These are phyloP conservation scores for Chimonanthus salicifolius DNA, from an alignment of 164 flowering plant species.

Conservation along the genomic window DNA sequence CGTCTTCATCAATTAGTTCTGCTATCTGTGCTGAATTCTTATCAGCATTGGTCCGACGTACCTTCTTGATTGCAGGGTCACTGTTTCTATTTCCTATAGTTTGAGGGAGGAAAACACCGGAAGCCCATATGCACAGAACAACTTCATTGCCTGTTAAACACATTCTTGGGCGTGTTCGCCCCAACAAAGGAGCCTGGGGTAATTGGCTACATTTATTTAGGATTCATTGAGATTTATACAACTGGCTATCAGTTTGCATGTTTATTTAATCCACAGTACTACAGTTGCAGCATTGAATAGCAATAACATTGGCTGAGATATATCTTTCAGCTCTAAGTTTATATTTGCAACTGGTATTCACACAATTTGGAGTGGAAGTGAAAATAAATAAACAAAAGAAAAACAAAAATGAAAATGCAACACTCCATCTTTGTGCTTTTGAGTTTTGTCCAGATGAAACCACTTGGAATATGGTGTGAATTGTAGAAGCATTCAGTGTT, in stretches of 20 bases:
- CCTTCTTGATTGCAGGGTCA: not conserved
- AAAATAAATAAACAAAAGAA: too few relatives aligned
- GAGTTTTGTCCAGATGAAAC: not conserved
- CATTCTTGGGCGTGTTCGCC: conserved; percentile 23
- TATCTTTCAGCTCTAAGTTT: not conserved
- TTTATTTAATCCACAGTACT: not conserved
- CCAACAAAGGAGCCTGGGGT: conserved; percentile 31
- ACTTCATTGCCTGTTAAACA: conserved; percentile 23
- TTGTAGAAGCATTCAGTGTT: not conserved
- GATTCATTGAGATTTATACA: not conserved
- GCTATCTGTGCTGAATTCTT: not conserved
- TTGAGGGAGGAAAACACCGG: not conserved
- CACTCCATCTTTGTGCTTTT: too few relatives aligned
- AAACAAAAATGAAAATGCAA: too few relatives aligned
- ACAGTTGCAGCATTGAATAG: not conserved
- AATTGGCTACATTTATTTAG: conserved; percentile 1
- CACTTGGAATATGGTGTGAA: not conserved
- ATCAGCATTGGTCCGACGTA: not conserved
- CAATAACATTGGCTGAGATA: too few relatives aligned
- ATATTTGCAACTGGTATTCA: not conserved
- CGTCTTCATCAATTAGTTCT: not conserved
- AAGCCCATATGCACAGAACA: conserved; percentile 31
- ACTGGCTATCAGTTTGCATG: not conserved
- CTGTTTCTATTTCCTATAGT: not conserved
- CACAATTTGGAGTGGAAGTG: too few relatives aligned